Evolutionary conservation across 257 asterid genomes (phyloP).

Genomic region (Solanum bulbocastanum): DNA sequence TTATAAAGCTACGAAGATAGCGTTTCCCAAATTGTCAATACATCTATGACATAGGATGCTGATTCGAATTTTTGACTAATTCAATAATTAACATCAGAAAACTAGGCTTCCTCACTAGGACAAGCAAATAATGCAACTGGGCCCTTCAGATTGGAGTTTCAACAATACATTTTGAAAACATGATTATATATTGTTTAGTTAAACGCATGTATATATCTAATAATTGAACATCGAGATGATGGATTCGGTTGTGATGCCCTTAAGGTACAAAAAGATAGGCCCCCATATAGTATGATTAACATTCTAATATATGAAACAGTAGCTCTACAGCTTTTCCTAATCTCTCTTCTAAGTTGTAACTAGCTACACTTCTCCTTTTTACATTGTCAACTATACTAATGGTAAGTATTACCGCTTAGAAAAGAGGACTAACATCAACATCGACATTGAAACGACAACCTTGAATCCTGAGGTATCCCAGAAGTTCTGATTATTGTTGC

Average conservation of each 20-base stretch:
- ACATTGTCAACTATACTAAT: constrained; percentile 3
- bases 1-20: not conserved
- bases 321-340: not conserved
- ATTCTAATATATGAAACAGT: not conserved
- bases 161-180: not conserved
- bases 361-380: constrained; percentile 13
- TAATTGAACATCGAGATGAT: not conserved
- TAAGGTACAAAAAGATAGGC: not conserved
- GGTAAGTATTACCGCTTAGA: constrained; percentile 44
- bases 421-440: constrained; percentile 62
- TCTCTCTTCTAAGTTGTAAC: constrained; percentile 5
- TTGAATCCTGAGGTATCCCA: constrained; percentile 87
- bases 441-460: constrained; percentile 73
- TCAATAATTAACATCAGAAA: not conserved
- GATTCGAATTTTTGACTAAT: not conserved
- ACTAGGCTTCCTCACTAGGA: not conserved
- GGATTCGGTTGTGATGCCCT: not conserved
- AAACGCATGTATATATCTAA: not conserved
- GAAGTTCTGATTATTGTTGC: constrained; percentile 43
- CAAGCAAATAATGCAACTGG: not conserved
- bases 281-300: not conserved
- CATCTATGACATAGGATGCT: not conserved
- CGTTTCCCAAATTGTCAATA: not conserved
- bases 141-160: not conserved
- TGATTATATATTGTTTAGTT: not conserved